Percentiles rank a stretch among this genome's conserved stretches.
phyloP scores from a whole-genome alignment of 1,284 basidiomycete genomes.

The Mycosarcoma mackinlayi region DNA sequence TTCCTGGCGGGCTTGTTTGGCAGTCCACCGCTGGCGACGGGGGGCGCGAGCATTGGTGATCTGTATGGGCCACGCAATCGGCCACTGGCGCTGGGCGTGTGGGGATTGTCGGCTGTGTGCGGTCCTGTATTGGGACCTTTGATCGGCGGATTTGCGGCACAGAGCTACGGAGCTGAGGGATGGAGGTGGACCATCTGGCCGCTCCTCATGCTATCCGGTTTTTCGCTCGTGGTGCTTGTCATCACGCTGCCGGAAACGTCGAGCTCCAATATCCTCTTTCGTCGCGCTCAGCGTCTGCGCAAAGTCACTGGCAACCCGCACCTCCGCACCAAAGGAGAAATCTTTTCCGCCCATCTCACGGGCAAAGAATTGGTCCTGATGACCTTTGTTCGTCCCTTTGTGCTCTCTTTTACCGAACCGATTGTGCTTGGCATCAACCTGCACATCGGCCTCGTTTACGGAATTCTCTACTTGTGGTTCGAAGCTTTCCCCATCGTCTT shows the following conservation, averaged over 20 bases:
- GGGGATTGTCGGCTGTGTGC: constrained; percentile 48
- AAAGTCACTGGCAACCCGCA: constrained; percentile 67
- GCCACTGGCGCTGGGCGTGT: constrained; percentile 47
- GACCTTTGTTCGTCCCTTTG: constrained; percentile 59
- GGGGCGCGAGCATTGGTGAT: constrained; percentile 58
- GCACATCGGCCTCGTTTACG: constrained; percentile 54
- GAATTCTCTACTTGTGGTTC: constrained; percentile 47
- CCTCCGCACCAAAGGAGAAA: constrained; percentile 66
- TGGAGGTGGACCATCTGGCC: constrained; percentile 68
- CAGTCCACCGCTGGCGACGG: constrained; percentile 55
- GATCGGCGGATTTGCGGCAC: constrained; percentile 53
- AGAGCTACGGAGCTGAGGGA: constrained; percentile 31
- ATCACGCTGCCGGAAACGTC: constrained; percentile 69
- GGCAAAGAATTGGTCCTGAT: constrained; percentile 49
- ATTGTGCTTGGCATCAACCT: constrained; percentile 51
- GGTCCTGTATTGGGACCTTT: constrained; percentile 56
- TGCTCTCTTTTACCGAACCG: constrained; percentile 50
- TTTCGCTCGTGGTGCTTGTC: constrained; percentile 51
- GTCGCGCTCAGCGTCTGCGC: constrained; percentile 67
- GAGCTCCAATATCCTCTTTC: constrained; percentile 65
- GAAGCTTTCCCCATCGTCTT: constrained; percentile 59
- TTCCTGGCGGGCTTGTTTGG: constrained; percentile 59
- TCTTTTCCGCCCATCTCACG: constrained; percentile 48
- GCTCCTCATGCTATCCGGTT: constrained; percentile 66
- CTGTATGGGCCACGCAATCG: constrained; percentile 28